A percentile compares a stretch with the other conserved stretches of the same genome.
phyloP scores from a whole-genome alignment of 2,329 filamentous ascomycete species.

The Cryphonectria radicalis region DNA sequence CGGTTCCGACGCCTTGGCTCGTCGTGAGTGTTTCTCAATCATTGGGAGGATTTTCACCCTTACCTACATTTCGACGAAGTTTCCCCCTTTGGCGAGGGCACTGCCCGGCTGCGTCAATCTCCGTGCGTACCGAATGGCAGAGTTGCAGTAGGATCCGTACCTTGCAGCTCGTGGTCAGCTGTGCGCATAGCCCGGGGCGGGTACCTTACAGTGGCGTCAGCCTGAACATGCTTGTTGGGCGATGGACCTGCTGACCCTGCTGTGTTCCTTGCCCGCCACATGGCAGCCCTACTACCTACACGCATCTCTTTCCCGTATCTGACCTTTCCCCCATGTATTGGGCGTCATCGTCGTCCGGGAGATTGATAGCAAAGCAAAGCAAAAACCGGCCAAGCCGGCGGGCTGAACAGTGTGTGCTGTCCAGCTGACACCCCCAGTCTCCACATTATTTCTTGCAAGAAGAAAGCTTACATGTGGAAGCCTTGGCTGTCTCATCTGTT shows the following conservation, averaged over 20 bases:
- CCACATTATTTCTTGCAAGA: not conserved
- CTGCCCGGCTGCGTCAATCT: conserved; percentile 12
- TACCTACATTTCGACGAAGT: conserved; percentile 1
- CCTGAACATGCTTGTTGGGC: conserved; percentile 22
- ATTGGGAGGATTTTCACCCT: not conserved
- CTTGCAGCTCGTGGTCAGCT: conserved; percentile 20
- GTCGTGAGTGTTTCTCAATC: conserved; percentile 24
- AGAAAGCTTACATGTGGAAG: not conserved
- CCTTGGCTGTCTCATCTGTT: conserved; percentile 2
- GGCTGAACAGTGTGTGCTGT: conserved; percentile 24
- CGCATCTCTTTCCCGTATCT: not conserved
- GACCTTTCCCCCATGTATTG: conserved; percentile 4
- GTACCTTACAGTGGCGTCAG: conserved; percentile 26
- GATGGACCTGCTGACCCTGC: conserved; percentile 16
- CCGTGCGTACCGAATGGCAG: conserved; percentile 3
- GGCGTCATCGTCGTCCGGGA: conserved; percentile 23
- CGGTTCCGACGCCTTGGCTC: conserved; percentile 22
- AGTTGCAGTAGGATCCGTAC: conserved; percentile 22
- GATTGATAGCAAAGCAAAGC: conserved; percentile 22
- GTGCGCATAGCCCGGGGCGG: conserved; percentile 27
- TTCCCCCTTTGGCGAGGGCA: conserved; percentile 4
- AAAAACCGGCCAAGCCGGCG: conserved; percentile 23
- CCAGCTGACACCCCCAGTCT: conserved; percentile 21
- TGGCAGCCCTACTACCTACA: conserved; percentile 22
- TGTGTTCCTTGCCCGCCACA: conserved; percentile 25